Percentiles rank a stretch among this genome's conserved stretches.
Evolutionary conservation across 2,329 filamentous ascomycete species (phyloP).

Genomic region (Remersonia thermophila): DNA sequence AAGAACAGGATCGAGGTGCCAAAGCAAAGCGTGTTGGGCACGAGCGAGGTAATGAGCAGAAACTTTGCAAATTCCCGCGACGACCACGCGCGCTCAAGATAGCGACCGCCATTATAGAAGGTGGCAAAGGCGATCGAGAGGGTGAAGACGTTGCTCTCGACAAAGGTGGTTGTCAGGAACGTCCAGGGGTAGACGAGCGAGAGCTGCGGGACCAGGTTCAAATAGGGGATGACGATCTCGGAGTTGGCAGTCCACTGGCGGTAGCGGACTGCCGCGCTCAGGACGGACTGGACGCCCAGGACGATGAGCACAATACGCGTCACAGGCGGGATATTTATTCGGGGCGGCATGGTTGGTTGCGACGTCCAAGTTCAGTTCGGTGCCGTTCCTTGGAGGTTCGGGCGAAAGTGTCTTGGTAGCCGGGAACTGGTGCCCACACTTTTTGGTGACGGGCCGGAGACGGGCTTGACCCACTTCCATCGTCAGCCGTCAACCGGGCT

Average conservation of each 20-base stretch:
- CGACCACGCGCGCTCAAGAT: conserved; percentile 92
- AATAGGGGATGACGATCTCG: conserved; percentile 67
- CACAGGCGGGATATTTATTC: conserved; percentile 85
- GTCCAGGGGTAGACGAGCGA: conserved; percentile 91
- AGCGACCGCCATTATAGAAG: conserved; percentile 83
- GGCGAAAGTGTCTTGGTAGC: too few species aligned
- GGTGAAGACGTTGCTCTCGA: conserved; percentile 88
- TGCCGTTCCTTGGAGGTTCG: too few species aligned
- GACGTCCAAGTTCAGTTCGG: conserved; percentile 2
- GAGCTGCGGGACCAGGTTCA: conserved; percentile 72
- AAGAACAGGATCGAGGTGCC: conserved; percentile 56
- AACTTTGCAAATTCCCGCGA: conserved; percentile 88
- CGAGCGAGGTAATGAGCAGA: conserved; percentile 59
- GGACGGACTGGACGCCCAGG: conserved; percentile 63
- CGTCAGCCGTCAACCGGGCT: too few species aligned
- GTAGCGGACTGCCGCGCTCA: conserved; percentile 70
- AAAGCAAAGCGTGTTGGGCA: conserved; percentile 71
- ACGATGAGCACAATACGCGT: conserved; percentile 70
- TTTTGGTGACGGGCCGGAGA: too few species aligned
- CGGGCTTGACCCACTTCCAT: too few species aligned
- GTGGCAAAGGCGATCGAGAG: conserved; percentile 64
- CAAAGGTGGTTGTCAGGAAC: conserved; percentile 70
- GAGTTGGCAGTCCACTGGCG: conserved; percentile 52
- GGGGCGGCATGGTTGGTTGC: conserved; percentile 51
- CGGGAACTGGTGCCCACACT: too few species aligned